These are phyloP conservation scores for Acephala macrosclerotiorum DNA, from an alignment of 2,329 filamentous ascomycete species.

Conservation along the genomic window DNA sequence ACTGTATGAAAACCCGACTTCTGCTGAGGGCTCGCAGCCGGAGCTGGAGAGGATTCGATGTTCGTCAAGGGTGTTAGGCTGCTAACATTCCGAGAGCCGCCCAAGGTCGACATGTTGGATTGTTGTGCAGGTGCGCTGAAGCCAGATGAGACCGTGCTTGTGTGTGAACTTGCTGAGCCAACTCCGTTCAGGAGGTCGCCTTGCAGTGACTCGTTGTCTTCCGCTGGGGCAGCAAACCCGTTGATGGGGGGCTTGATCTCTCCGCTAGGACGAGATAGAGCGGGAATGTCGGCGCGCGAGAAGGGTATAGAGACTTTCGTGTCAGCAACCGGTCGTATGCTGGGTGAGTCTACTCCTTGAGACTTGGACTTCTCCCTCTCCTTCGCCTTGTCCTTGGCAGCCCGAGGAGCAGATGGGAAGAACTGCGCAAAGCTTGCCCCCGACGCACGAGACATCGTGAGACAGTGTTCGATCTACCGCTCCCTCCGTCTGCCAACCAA, in stretches of 20 bases:
- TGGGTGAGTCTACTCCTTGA: conserved; percentile 40
- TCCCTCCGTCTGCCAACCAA: conserved; percentile 41
- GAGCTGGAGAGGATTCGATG: conserved; percentile 69
- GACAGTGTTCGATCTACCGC: conserved; percentile 44
- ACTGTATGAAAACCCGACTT: conserved; percentile 45
- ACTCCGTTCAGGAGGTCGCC: conserved; percentile 75
- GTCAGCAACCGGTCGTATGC: conserved; percentile 43
- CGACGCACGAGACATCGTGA: conserved; percentile 80
- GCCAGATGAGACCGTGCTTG: conserved; percentile 74
- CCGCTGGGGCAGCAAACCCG: conserved; percentile 41
- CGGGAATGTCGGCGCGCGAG: conserved; percentile 42
- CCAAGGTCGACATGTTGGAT: conserved; percentile 37
- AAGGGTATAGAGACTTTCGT: conserved; percentile 44
- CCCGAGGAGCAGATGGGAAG: conserved; percentile 76
- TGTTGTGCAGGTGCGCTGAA: conserved; percentile 58
- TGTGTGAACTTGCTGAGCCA: conserved; percentile 75
- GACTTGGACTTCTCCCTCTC: conserved; percentile 67
- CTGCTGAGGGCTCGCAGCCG: conserved; percentile 60
- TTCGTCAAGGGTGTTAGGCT: conserved; percentile 72
- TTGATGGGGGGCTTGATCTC: conserved; percentile 37
- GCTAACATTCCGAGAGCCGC: conserved; percentile 44
- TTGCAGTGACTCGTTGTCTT: conserved; percentile 65
- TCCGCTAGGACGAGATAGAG: conserved; percentile 36
- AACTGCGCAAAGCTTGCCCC: conserved; percentile 85
- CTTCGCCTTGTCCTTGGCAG: conserved; percentile 62